Base-by-base conservation (phyloP, 345 rosid species). In the Rhodamnia rubescens region DNA sequence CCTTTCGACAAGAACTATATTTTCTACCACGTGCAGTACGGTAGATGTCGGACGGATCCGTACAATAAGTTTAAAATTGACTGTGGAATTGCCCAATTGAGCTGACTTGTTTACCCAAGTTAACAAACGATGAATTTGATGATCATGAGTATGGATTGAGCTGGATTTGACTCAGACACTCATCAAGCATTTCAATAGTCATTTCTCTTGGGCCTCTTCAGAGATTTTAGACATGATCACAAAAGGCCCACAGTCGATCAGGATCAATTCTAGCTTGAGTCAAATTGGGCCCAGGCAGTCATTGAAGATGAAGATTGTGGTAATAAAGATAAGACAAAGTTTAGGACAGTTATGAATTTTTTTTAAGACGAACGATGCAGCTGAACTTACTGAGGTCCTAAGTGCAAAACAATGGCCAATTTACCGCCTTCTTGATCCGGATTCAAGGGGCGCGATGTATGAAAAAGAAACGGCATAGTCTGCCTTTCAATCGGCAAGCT, bases 361-460 rank as follows among this genome's bases (percentile, higher is more conserved):
- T 61, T 24, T 42, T 20, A 69, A 69, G 26, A 9, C 18, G 26
- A 5, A 36, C 47, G 40, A 69, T 69, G 40, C 2, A 69, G 47
- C 80, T 69, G 12, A 18, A 69, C 47, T 69, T 36, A 36, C 80
- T 69, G 9, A 36, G 80, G 13, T 36, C 47, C 47, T 3, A 69
- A 36, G 14, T 18, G 78, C 47, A 18, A 40, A 69, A 69, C 7
- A 40, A 36, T 36, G 24, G 47, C 40, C 13, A 47, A 29, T 69
- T 69, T 20, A 5, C 78, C 4, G 20, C 15, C 11, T 16, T 64
- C 75, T 64, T 6, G 0, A 69, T 69, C 78, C 9, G 24, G 36
- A 32, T 18, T 32, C 9, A 69, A 69, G 47, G 24, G 3, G 22
- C 0, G 1, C 44, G 0, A 29, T 64, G 0, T 5, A 21, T 21